phyloP scores from a whole-genome alignment of 225 moss, liverwort and hornwort species.

The Pseudisothecium myosuroides region DNA sequence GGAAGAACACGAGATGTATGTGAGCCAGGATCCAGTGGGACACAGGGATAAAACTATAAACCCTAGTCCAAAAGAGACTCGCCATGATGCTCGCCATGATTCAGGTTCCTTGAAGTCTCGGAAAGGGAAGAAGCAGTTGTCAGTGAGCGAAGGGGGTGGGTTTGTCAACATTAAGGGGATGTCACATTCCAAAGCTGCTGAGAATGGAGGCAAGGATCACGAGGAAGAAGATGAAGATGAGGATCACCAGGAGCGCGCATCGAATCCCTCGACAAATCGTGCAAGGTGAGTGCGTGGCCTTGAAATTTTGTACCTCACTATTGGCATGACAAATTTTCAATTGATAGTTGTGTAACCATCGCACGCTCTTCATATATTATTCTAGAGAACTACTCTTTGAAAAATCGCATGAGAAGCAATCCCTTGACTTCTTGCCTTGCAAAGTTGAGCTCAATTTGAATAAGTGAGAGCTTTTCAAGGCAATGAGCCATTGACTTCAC shows the following conservation, averaged over 20 bases:
- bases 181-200: not conserved
- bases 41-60: not conserved
- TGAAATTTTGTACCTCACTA: not conserved
- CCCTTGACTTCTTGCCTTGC: not conserved
- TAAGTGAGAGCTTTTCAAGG: not conserved
- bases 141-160: slow-evolving; percentile 11
- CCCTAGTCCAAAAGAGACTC: not conserved
- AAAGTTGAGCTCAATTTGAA: not conserved
- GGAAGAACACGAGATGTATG: slow-evolving; percentile 15
- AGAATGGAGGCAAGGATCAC: slow-evolving; percentile 2
- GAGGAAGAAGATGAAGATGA: not conserved
- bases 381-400: not conserved
- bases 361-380: not conserved
- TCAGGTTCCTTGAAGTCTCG: not conserved
- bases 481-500: not conserved
- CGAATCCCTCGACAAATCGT: not conserved
- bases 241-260: not conserved
- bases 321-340: not conserved
- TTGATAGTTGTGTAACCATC: not conserved
- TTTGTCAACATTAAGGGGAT: slow-evolving; percentile 17
- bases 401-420: not conserved
- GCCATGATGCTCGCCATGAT: not conserved
- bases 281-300: not conserved
- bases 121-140: slow-evolving; percentile 6
- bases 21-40: slow-evolving; percentile 38